Evolutionary conservation across 2,329 filamentous ascomycete genomes (phyloP).

Genomic region (Talaromyces sp.): DNA sequence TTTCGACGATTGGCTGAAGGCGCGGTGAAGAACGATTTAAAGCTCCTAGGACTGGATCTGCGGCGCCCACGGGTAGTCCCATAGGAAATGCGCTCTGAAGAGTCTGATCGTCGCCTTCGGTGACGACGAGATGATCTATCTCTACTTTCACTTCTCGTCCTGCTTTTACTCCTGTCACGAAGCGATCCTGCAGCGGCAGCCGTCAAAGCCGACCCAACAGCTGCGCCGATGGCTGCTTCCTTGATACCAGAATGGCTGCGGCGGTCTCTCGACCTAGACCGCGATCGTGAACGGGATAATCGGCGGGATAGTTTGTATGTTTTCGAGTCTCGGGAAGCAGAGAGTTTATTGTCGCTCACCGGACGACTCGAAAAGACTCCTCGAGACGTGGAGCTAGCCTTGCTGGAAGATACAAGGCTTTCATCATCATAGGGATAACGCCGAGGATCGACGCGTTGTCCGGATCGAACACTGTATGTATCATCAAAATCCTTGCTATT

Average conservation of each 20-base stretch:
- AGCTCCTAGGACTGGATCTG: constrained; percentile 29
- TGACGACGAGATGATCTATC: constrained; percentile 15
- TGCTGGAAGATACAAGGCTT: constrained; percentile 21
- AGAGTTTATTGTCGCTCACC: constrained; percentile 7
- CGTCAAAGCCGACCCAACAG: constrained; percentile 14
- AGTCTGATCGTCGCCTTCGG: constrained; percentile 42
- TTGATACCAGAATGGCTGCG: constrained; percentile 23
- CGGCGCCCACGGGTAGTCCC: constrained; percentile 7
- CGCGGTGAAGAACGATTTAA: constrained; percentile 60
- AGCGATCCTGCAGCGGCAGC: not conserved
- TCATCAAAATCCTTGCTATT: constrained; percentile 54
- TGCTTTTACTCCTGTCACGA: constrained; percentile 2
- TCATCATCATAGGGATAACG: constrained; percentile 22
- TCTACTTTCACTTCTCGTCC: not conserved
- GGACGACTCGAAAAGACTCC: constrained; percentile 26
- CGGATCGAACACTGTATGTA: constrained; percentile 55
- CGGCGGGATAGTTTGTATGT: constrained; percentile 20
- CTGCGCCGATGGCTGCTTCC: constrained; percentile 34
- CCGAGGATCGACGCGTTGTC: constrained; percentile 32
- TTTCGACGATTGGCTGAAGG: constrained; percentile 50
- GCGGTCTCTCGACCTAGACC: constrained; percentile 19
- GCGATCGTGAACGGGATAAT: constrained; percentile 35
- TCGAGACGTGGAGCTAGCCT: constrained; percentile 42
- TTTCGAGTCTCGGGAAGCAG: constrained; percentile 2
- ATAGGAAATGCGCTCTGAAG: constrained; percentile 26